phyloP scores from a whole-genome alignment of 495 filamentous ascomycete genomes.

The Lepidopterella palustris region DNA sequence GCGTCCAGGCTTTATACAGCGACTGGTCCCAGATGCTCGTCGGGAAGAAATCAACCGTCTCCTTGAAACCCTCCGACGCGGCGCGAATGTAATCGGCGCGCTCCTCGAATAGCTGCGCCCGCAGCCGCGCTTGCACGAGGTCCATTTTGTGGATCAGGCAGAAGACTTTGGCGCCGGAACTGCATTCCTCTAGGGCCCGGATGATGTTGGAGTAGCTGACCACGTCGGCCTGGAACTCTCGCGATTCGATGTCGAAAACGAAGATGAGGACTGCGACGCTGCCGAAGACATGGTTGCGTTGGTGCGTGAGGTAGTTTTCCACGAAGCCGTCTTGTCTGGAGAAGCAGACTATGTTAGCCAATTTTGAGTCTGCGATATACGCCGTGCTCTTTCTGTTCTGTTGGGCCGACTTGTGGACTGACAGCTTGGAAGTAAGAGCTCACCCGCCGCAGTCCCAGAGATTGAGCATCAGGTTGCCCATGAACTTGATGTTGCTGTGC shows the following conservation, averaged over 20 bases:
- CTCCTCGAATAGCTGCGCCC: slow-evolving; percentile 75
- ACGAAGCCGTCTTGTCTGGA: slow-evolving; percentile 93
- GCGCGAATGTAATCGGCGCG: slow-evolving; percentile 64
- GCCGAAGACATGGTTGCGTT: slow-evolving; percentile 91
- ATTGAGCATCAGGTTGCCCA: slow-evolving; percentile 93
- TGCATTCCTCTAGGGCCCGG: slow-evolving; percentile 75
- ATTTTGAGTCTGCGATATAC: too few species aligned
- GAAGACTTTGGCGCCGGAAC: slow-evolving; percentile 77
- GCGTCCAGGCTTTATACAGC: slow-evolving; percentile 96
- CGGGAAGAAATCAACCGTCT: slow-evolving; percentile 60
- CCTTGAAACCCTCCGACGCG: slow-evolving; percentile 64
- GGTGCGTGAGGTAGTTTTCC: slow-evolving; percentile 91
- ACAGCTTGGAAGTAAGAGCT: slow-evolving; percentile 23
- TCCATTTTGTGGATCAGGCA: slow-evolving; percentile 98
- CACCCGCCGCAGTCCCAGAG: slow-evolving; percentile 96
- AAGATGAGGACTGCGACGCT: slow-evolving; percentile 97
- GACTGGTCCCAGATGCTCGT: slow-evolving; percentile 98
- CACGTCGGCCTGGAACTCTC: slow-evolving; percentile 85
- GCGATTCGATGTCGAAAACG: slow-evolving; percentile 96
- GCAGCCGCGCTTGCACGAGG: slow-evolving; percentile 72
- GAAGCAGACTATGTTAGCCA: not conserved
- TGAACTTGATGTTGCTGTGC: slow-evolving; percentile 94
- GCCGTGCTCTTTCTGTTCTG: not conserved
- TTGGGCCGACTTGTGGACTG: not conserved
- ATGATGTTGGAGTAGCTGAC: slow-evolving; percentile 84